phyloP scores from a whole-genome alignment of 2,329 filamentous ascomycete species.

The Monascus ruber region DNA sequence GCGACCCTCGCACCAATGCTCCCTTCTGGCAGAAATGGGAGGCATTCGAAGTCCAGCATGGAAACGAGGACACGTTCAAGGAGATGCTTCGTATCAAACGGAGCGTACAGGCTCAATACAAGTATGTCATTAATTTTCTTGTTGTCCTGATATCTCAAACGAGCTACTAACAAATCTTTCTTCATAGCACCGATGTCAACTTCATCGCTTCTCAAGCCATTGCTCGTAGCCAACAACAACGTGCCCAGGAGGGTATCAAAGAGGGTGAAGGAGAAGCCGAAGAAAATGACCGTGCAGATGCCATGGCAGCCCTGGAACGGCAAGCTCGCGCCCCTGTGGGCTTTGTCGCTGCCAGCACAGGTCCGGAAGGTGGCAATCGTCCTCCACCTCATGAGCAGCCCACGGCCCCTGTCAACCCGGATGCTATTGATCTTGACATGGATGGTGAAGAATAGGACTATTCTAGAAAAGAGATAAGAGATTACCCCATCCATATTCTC shows the following conservation, averaged over 20 bases:
- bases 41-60: constrained; percentile 90
- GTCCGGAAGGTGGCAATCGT: constrained; percentile 52
- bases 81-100: constrained; percentile 98
- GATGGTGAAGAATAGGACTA: constrained; percentile 18
- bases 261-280: constrained; percentile 28
- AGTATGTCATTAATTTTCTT: constrained; percentile 40
- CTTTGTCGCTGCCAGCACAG: constrained; percentile 79
- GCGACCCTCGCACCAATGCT: constrained; percentile 80
- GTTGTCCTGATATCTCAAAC: not conserved
- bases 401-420: constrained; percentile 56
- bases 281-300: constrained; percentile 50
- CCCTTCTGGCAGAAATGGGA: constrained; percentile 97
- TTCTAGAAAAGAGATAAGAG: not conserved
- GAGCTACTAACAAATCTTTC: constrained; percentile 21
- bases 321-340: constrained; percentile 80
- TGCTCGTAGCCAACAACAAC: constrained; percentile 60
- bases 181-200: constrained; percentile 72
- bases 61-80: constrained; percentile 98
- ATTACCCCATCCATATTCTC: no score
- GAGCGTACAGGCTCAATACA: constrained; percentile 95
- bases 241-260: constrained; percentile 26
- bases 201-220: constrained; percentile 96
- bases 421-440: constrained; percentile 67
- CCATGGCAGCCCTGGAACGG: constrained; percentile 79
- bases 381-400: constrained; percentile 23